These are phyloP conservation scores for Boletus eberwhitei DNA, from an alignment of 768 basidiomycete species.

Conservation along the genomic window DNA sequence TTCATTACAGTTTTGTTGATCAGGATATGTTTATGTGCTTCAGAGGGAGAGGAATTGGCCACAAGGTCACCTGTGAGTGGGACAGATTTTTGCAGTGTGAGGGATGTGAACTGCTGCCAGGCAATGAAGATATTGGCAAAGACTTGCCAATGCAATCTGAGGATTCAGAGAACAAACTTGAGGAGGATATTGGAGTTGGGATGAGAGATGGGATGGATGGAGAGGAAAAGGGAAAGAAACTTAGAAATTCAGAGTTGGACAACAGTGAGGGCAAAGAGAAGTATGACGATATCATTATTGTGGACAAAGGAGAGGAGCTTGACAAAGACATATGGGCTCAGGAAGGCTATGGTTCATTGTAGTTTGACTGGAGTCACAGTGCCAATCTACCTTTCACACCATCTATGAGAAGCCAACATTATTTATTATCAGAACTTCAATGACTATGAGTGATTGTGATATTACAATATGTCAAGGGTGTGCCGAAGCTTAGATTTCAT, in stretches of 20 bases:
- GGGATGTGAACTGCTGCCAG: not conserved
- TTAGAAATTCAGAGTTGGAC: not conserved
- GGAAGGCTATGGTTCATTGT: constrained; percentile 2
- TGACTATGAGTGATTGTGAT: no score
- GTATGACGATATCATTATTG: not conserved
- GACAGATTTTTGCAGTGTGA: not conserved
- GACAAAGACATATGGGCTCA: constrained; percentile 3
- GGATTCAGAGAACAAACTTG: not conserved
- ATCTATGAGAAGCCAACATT: no score
- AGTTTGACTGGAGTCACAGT: not conserved
- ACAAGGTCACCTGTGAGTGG: constrained; percentile 7
- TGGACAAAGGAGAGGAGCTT: constrained; percentile 6
- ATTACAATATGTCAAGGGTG: no score
- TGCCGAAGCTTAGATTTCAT: not conserved
- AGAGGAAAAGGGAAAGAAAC: not conserved
- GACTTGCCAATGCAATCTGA: not conserved
- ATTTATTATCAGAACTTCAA: no score
- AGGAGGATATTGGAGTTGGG: not conserved
- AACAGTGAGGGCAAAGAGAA: not conserved
- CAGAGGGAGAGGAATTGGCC: not conserved
- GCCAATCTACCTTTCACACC: no score
- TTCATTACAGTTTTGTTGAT: not conserved
- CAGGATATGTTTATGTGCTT: not conserved
- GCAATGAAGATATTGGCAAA: not conserved
- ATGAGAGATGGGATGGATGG: not conserved